These are phyloP conservation scores for Fusarium torreyae DNA, from an alignment of 2,329 filamentous ascomycete species.

Conservation along the genomic window DNA sequence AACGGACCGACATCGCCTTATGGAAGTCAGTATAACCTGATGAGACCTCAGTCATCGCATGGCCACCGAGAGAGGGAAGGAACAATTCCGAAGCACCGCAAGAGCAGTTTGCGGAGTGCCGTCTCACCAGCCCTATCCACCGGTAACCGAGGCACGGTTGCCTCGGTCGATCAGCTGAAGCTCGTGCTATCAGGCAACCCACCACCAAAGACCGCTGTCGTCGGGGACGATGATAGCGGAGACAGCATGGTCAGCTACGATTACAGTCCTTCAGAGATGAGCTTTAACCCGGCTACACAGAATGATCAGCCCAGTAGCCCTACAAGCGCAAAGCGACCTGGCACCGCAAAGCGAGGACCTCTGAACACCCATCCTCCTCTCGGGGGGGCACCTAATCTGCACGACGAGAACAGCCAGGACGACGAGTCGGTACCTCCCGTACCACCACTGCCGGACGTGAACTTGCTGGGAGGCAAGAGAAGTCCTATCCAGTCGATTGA, in stretches of 20 bases:
- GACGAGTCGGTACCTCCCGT: slow-evolving; percentile 67
- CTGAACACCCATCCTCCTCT: slow-evolving; percentile 61
- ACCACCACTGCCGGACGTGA: slow-evolving; percentile 65
- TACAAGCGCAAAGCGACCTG: slow-evolving; percentile 52
- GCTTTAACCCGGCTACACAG: slow-evolving; percentile 64
- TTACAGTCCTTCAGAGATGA: slow-evolving; percentile 76
- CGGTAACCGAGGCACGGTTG: slow-evolving; percentile 66
- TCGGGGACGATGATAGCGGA: slow-evolving; percentile 66
- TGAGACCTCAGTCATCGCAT: slow-evolving; percentile 63
- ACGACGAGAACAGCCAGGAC: slow-evolving; percentile 53
- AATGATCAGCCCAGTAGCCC: slow-evolving; percentile 53
- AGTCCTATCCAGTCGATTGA: slow-evolving; percentile 48
- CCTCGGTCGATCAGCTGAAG: slow-evolving; percentile 76
- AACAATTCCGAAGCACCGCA: slow-evolving; percentile 62
- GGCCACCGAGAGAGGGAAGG: slow-evolving; percentile 54
- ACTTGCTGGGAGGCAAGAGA: slow-evolving; percentile 51
- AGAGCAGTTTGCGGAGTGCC: slow-evolving; percentile 68
- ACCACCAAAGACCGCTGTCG: slow-evolving; percentile 56
- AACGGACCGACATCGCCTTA: slow-evolving; percentile 62
- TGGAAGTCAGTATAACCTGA: slow-evolving; percentile 65
- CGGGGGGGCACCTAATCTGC: slow-evolving; percentile 48
- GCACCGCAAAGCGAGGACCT: slow-evolving; percentile 59
- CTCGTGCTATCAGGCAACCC: slow-evolving; percentile 70
- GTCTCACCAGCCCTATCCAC: slow-evolving; percentile 62
- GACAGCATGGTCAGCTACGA: slow-evolving; percentile 83